Evolutionary conservation across 352 stramenopile species (phyloP).

Genomic region (Phytophthora capsici): DNA sequence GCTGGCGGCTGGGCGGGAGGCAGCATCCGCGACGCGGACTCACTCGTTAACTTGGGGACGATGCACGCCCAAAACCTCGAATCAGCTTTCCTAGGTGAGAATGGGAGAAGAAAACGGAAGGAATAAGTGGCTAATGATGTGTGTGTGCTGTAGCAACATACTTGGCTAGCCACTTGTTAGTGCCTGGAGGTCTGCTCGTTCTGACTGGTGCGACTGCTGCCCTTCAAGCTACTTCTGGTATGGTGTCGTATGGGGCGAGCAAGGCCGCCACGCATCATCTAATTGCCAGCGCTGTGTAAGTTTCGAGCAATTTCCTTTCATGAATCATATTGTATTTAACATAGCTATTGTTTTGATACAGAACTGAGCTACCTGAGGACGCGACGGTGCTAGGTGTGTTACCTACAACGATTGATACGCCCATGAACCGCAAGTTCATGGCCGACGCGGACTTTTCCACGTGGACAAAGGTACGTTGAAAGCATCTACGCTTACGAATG

Average conservation of each 20-base stretch:
- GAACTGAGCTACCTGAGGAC: slow-evolving; percentile 57
- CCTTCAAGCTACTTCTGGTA: slow-evolving; percentile 75
- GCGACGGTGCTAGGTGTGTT: slow-evolving; percentile 73
- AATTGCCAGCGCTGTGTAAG: slow-evolving; percentile 84
- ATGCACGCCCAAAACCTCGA: slow-evolving; percentile 87
- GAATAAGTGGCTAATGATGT: neutral
- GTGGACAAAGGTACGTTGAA: slow-evolving; percentile 69
- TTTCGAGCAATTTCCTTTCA: too few relatives aligned
- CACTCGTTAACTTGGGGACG: slow-evolving; percentile 66
- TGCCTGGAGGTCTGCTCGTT: slow-evolving; percentile 73
- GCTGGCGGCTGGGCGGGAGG: slow-evolving; percentile 83
- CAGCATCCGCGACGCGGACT: slow-evolving; percentile 69
- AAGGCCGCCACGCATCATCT: slow-evolving; percentile 92
- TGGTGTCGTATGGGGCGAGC: slow-evolving; percentile 90
- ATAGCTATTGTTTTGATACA: slow-evolving; percentile 23
- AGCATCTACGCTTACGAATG: neutral
- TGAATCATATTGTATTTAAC: slow-evolving; percentile 1
- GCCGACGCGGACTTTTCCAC: slow-evolving; percentile 82
- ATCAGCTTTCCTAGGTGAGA: slow-evolving; percentile 73
- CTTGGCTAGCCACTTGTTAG: slow-evolving; percentile 73
- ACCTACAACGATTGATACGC: slow-evolving; percentile 86
- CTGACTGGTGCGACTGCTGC: slow-evolving; percentile 86
- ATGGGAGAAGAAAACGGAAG: neutral
- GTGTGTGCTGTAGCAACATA: slow-evolving; percentile 64
- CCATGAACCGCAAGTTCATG: slow-evolving; percentile 91